Evolutionary conservation across 176 grass and related monocot genomes (phyloP).

Genomic region (Themeda triandra): DNA sequence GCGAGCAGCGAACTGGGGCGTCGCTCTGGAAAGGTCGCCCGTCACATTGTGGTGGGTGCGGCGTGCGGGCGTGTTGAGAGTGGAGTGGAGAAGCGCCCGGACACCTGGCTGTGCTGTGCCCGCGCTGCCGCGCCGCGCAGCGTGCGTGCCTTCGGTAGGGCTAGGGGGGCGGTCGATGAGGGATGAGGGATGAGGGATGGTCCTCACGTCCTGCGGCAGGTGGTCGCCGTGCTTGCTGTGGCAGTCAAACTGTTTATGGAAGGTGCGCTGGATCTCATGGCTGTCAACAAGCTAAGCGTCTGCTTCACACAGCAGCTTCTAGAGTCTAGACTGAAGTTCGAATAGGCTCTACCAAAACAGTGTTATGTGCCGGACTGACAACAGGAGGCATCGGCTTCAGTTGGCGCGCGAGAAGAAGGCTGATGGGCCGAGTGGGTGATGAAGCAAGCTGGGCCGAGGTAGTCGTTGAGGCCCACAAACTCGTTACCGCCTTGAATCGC

Average conservation of each 20-base stretch:
- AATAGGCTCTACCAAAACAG: too few species aligned
- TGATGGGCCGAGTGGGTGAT: too few species aligned
- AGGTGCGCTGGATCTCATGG: not conserved
- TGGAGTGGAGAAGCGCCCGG: constrained; percentile 4
- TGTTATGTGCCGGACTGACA: too few species aligned
- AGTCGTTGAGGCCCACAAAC: too few species aligned
- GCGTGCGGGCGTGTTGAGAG: not conserved
- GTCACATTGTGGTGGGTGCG: constrained; percentile 37
- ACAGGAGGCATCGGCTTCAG: too few species aligned
- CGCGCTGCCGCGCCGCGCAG: not conserved
- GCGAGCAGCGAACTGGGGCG: constrained; percentile 23
- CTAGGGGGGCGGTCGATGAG: not conserved
- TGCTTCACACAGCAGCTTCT: too few species aligned
- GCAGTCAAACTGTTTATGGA: not conserved
- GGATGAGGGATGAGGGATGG: not conserved
- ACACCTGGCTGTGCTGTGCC: constrained; percentile 22
- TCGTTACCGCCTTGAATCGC: too few species aligned
- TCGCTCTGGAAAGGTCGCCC: constrained; percentile 45
- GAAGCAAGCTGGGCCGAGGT: too few species aligned
- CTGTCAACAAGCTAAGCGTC: not conserved
- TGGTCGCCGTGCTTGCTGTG: constrained; percentile 36
- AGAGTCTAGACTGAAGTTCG: too few species aligned
- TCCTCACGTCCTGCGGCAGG: constrained; percentile 17
- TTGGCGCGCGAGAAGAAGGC: too few species aligned
- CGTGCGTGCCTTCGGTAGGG: constrained; percentile 3